Conservation (phyloP, 768 basidiomycete genomes). For the Boletus bicolor region DNA sequence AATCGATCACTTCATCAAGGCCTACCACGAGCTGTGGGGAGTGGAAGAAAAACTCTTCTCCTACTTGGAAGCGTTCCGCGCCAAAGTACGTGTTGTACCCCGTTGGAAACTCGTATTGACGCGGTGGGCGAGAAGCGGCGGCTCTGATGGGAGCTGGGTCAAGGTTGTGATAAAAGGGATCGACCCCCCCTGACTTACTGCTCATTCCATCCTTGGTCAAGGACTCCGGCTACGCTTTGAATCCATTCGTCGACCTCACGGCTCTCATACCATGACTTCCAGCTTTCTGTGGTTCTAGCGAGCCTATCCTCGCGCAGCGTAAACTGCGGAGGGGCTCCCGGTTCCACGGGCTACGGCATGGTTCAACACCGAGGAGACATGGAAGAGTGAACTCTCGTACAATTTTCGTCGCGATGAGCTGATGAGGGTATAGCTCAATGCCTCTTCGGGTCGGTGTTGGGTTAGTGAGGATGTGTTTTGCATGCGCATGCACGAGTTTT, state of each 20-base stretch:
- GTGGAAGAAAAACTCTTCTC: conserved; percentile 89
- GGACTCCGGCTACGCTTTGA: conserved; percentile 81
- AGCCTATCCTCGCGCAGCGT: conserved; percentile 73
- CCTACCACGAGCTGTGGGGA: conserved; percentile 52
- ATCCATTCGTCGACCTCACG: conserved; percentile 93
- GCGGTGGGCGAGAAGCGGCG: conserved; percentile 52
- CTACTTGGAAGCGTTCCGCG: conserved; percentile 73
- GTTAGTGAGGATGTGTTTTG: conserved; percentile 60
- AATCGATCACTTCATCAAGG: neutral
- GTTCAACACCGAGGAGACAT: conserved; percentile 4
- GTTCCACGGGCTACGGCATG: conserved; percentile 66
- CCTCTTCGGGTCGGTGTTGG: conserved; percentile 49
- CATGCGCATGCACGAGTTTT: conserved; percentile 75
- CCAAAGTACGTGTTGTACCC: conserved; percentile 87
- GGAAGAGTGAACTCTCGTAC: conserved; percentile 36
- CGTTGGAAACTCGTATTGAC: conserved; percentile 93
- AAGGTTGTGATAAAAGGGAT: neutral
- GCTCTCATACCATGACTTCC: conserved; percentile 75
- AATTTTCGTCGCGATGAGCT: conserved; percentile 80
- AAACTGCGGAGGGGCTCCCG: conserved; percentile 60
- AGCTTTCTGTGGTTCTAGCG: conserved; percentile 71
- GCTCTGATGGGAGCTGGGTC: conserved; percentile 38
- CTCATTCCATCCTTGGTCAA: conserved; percentile 86
- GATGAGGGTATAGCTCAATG: conserved; percentile 78
- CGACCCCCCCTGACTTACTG: conserved; percentile 48